phyloP scores from a whole-genome alignment of 495 filamentous ascomycete genomes.

The Terfezia boudieri region DNA sequence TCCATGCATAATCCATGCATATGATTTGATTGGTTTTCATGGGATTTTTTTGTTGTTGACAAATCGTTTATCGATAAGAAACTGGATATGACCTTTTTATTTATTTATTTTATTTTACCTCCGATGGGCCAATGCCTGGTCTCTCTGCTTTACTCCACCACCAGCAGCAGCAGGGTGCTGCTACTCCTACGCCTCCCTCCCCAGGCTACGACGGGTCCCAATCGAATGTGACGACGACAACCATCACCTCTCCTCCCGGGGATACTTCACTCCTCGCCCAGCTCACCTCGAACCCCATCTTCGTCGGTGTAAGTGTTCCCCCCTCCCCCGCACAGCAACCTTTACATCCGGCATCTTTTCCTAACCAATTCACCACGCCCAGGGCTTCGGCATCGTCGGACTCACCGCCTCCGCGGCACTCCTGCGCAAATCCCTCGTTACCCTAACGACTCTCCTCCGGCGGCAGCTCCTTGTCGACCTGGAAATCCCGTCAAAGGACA shows the following conservation, averaged over 20 bases:
- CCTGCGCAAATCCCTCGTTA: slow-evolving; percentile 47
- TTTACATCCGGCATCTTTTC: neutral
- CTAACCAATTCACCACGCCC: neutral
- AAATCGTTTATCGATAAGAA: too few relatives aligned
- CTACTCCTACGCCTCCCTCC: too few relatives aligned
- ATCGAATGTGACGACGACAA: neutral
- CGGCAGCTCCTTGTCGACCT: slow-evolving; percentile 80
- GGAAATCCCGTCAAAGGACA: slow-evolving; percentile 81
- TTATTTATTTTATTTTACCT: too few relatives aligned
- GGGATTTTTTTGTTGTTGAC: too few relatives aligned
- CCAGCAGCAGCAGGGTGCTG: too few relatives aligned
- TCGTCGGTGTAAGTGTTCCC: neutral
- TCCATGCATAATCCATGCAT: too few relatives aligned
- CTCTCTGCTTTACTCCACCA: too few relatives aligned
- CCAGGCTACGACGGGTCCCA: too few relatives aligned
- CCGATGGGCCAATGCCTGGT: too few relatives aligned
- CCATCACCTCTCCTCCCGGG: neutral
- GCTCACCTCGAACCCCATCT: neutral
- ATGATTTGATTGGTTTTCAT: too few relatives aligned
- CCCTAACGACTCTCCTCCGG: slow-evolving; percentile 46
- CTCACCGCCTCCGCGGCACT: slow-evolving; percentile 57
- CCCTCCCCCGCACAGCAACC: neutral
- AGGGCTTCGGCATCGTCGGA: slow-evolving; percentile 61
- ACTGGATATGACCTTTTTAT: too few relatives aligned
- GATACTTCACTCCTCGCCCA: neutral